Evolutionary conservation across 2,329 filamentous ascomycete genomes (phyloP), one percentile per base, ranked within the genome.

Genomic region (Chaetomiaceae sp.): DNA sequence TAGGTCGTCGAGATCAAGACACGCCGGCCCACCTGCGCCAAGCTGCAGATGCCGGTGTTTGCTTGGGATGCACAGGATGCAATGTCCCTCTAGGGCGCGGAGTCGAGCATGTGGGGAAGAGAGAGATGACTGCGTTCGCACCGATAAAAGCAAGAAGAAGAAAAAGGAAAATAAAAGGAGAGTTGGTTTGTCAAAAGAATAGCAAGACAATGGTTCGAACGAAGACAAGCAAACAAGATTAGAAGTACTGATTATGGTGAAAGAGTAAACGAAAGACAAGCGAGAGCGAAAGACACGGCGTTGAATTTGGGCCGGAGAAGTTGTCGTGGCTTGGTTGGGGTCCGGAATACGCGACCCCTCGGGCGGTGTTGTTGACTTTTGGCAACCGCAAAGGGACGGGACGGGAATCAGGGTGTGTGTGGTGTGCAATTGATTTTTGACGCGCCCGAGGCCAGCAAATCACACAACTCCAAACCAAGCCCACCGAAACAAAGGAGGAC

Each of bases 391-490:
- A 23, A 21, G 45, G 34, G 41, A n/a, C n/a, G 34, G 21, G 10
- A 34, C 30, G 38, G 45, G 30, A 21, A 38, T 10, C 45, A 23
- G 48, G 40, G 40, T 43, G 49, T n/a, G 47, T 8, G 42, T 21
- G 30, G 16, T 25, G 37, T 49, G 46, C 51, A 44, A 58, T 61
- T 54, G 50, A 46, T n/a, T 14, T 8, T 53, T 47, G 56, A 61
- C 57, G 57, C 57, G 58, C 54, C 5, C 58, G 37, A 43, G 37
- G 37, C 53, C 44, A 57, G 53, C 60, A 56, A 62, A 62, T 62
- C 60, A 61, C 47, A 61, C 47, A 45, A 30, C 45, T 48, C 54
- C 46, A 42, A 52, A 41, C 45, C 30, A 25, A 42, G 48, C 10
- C 33, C 14, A 47, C 41, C 43, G 42, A 51, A 49, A 51, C 44